These are phyloP conservation scores for Myriangium duriaei DNA, from an alignment of 2,329 filamentous ascomycete genomes.

Conservation along the genomic window DNA sequence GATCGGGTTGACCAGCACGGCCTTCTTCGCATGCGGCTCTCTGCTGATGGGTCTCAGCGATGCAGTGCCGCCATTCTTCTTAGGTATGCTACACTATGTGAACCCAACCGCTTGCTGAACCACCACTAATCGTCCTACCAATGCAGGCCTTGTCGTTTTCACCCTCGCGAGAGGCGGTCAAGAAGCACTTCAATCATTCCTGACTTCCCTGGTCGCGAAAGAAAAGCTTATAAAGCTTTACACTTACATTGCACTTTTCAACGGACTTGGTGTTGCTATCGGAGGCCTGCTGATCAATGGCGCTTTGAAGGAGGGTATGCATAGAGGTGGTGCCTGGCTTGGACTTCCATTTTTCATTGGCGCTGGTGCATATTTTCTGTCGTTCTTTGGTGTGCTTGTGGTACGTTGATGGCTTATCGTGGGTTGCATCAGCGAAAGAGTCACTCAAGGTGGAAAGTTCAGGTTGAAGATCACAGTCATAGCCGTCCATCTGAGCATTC, in stretches of 20 bases:
- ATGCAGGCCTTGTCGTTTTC: slow-evolving; percentile 1
- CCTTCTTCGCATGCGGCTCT: background rate
- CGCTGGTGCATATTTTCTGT: slow-evolving; percentile 1
- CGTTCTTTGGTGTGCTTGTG: too few species aligned
- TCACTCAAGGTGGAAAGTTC: too few species aligned
- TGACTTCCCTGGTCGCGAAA: slow-evolving; percentile 5
- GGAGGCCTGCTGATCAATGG: slow-evolving; percentile 4
- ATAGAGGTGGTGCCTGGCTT: slow-evolving; percentile 5
- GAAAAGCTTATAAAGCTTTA: slow-evolving; percentile 2
- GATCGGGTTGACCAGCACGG: slow-evolving; percentile 1
- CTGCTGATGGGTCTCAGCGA: slow-evolving; percentile 2
- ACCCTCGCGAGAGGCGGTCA: slow-evolving; percentile 1
- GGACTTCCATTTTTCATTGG: slow-evolving; percentile 7
- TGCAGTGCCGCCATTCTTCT: background rate
- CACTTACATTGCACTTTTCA: slow-evolving; percentile 1
- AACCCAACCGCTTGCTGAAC: background rate
- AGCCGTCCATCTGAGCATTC: too few species aligned
- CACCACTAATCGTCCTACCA: too few species aligned
- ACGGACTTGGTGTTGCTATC: background rate
- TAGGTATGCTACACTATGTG: background rate
- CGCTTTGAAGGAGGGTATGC: slow-evolving; percentile 2
- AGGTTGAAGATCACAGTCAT: too few species aligned
- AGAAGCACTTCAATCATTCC: slow-evolving; percentile 1
- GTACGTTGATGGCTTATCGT: too few species aligned
- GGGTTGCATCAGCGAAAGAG: too few species aligned